Conservation (phyloP, 306 rosid genomes). For the Purshia tridentata region DNA sequence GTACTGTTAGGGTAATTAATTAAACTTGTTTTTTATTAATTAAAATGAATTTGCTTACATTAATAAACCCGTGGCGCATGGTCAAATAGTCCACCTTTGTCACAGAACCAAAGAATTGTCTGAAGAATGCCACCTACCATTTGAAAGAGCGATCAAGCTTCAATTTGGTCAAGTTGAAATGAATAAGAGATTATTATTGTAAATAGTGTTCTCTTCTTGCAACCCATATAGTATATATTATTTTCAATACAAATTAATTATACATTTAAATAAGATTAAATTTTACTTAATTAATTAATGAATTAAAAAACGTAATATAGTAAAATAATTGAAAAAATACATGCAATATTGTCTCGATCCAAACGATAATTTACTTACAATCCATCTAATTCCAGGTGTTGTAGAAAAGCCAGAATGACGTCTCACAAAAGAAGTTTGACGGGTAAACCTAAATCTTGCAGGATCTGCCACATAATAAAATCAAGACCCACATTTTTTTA, state of each 20-base stretch:
- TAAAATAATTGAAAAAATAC: too few species aligned
- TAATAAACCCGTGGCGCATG: slow-evolving; percentile 69
- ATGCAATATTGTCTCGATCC: too few species aligned
- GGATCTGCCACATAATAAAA: slow-evolving; percentile 41
- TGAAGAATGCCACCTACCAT: slow-evolving; percentile 57
- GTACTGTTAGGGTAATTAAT: too few species aligned
- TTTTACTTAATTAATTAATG: too few species aligned
- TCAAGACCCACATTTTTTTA: too few species aligned
- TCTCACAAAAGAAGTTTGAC: slow-evolving; percentile 63
- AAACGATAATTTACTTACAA: slow-evolving; percentile 35
- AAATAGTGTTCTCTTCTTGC: too few species aligned
- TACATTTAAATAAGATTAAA: too few species aligned
- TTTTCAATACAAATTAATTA: too few species aligned
- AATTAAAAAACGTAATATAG: too few species aligned
- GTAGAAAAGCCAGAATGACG: slow-evolving; percentile 61
- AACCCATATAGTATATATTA: too few species aligned
- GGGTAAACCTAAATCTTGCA: slow-evolving; percentile 65
- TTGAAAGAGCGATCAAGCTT: neutral
- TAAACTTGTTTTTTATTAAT: too few species aligned
- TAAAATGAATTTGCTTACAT: slow-evolving; percentile 28
- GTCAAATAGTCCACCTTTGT: slow-evolving; percentile 71
- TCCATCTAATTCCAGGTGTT: slow-evolving; percentile 61
- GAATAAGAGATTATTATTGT: too few species aligned
- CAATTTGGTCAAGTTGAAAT: neutral
- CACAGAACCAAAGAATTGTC: slow-evolving; percentile 61